Evolutionary conservation across 129 eudicot genomes (phyloP).

Genomic region (Flaveria linearis): DNA sequence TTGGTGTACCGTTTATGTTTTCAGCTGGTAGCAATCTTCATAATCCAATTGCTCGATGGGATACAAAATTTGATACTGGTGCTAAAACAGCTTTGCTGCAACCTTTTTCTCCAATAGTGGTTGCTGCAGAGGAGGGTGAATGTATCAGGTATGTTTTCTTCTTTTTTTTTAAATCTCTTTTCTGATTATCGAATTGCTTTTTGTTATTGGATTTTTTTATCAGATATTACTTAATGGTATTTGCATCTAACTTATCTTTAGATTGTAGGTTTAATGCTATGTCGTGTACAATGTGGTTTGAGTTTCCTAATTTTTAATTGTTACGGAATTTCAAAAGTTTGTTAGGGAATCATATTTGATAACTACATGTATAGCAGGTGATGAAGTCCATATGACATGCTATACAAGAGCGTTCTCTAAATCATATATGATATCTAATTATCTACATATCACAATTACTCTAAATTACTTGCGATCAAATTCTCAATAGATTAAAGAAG

Average conservation of each 20-base stretch:
- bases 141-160: constrained; percentile 62
- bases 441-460: too few species aligned
- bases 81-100: constrained; percentile 84
- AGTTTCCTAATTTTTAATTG: background rate
- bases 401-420: background rate
- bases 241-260: background rate
- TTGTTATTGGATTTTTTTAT: constrained; percentile 4
- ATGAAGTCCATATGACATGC: background rate
- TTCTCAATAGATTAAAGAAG: background rate
- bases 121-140: constrained; percentile 95
- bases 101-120: constrained; percentile 82
- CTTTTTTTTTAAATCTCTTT: background rate
- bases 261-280: background rate
- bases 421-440: too few species aligned
- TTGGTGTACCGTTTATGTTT: background rate
- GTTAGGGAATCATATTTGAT: background rate
- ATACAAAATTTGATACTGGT: constrained; percentile 89
- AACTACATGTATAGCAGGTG: too few species aligned
- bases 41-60: constrained; percentile 98
- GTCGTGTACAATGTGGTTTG: background rate
- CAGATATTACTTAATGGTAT: background rate
- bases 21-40: constrained; percentile 84
- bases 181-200: constrained; percentile 8
- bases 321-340: background rate
- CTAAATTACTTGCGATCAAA: background rate